These are phyloP conservation scores for Omphalotus guepiniiformis DNA, from an alignment of 768 basidiomycete species.

Conservation along the genomic window DNA sequence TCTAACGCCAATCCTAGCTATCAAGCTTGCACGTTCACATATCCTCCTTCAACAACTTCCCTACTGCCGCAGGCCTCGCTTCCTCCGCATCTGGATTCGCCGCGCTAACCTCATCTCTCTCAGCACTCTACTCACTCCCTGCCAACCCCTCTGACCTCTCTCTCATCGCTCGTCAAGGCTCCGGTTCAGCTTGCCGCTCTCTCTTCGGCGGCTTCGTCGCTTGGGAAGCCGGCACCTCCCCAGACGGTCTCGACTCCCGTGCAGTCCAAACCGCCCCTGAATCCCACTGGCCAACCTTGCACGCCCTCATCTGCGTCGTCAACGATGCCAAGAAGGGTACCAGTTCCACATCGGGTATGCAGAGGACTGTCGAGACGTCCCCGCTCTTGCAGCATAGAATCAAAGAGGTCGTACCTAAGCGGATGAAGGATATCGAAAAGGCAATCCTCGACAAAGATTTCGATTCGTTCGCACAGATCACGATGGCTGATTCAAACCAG, in stretches of 20 bases:
- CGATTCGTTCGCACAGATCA: conserved; percentile 82
- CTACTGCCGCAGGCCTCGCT: conserved; percentile 96
- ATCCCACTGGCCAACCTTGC: conserved; percentile 90
- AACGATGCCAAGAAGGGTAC: conserved; percentile 96
- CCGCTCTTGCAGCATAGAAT: conserved; percentile 86
- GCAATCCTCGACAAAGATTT: conserved; percentile 84
- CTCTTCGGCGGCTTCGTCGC: conserved; percentile 97
- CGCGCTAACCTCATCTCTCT: conserved; percentile 86
- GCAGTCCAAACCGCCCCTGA: conserved; percentile 85
- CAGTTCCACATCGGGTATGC: conserved; percentile 94
- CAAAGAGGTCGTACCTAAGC: conserved; percentile 74
- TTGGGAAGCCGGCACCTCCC: conserved; percentile 73
- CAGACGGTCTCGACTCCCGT: conserved; percentile 80
- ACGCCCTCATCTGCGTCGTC: conserved; percentile 97
- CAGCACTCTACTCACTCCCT: conserved; percentile 73
- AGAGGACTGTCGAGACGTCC: conserved; percentile 93
- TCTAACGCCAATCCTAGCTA: conserved; percentile 37
- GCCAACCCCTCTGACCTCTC: conserved; percentile 62
- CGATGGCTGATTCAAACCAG: conserved; percentile 97
- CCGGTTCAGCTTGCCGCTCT: conserved; percentile 96
- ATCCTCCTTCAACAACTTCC: conserved; percentile 96
- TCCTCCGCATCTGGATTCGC: conserved; percentile 98
- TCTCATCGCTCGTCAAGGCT: conserved; percentile 93
- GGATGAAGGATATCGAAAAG: conserved; percentile 77
- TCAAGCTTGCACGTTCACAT: conserved; percentile 79